These are phyloP conservation scores for Nadsonia starkeyi-henricii DNA, from an alignment of 1,139 yeast species.

Conservation along the genomic window DNA sequence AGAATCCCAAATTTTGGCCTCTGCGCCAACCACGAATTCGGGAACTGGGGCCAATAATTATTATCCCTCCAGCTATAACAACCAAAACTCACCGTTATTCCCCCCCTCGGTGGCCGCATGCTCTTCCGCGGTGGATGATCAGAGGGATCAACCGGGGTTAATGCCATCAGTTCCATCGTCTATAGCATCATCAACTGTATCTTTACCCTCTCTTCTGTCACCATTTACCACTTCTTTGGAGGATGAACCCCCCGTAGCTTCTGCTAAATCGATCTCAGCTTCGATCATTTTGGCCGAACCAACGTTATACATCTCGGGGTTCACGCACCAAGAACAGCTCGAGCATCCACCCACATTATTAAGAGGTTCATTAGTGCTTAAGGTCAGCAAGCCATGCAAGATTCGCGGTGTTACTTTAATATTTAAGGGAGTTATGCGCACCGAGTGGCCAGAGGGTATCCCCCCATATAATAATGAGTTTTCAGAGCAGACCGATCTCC, in stretches of 20 bases:
- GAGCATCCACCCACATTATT: slow-evolving; percentile 70
- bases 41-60: no score
- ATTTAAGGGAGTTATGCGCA: slow-evolving; percentile 60
- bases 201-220: neutral
- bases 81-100: no score
- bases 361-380: slow-evolving; percentile 65
- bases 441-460: slow-evolving; percentile 98
- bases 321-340: slow-evolving; percentile 46
- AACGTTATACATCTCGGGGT: slow-evolving; percentile 69
- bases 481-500: slow-evolving; percentile 48
- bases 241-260: neutral
- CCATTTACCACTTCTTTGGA: neutral
- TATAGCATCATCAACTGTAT: no score
- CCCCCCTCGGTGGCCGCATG: no score
- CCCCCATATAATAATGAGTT: slow-evolving; percentile 72
- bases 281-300: slow-evolving; percentile 61
- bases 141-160: no score
- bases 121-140: no score
- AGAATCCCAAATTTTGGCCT: no score
- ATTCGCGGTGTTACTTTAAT: slow-evolving; percentile 52
- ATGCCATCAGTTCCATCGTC: no score
- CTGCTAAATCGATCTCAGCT: slow-evolving; percentile 6
- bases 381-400: slow-evolving; percentile 62
- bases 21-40: no score
- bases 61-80: no score